A percentile compares a stretch with the other conserved stretches of the same genome.
Evolutionary conservation across 148 eudicot species (phyloP).

Genomic region (Bassia scoparia): DNA sequence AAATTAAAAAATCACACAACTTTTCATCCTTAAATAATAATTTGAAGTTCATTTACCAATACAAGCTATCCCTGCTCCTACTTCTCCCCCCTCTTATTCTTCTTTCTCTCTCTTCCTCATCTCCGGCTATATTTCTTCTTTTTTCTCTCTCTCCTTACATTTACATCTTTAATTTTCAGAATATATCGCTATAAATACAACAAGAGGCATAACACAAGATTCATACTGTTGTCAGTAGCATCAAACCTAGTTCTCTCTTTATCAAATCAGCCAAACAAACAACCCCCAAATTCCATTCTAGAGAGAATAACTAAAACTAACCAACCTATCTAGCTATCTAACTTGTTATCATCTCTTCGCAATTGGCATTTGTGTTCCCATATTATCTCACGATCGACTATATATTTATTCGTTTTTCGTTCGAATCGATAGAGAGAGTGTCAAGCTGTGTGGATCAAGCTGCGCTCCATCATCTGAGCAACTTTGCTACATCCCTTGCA

Average conservation of each 20-base stretch:
- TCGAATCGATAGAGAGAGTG: slow-evolving; percentile 7
- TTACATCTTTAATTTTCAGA: background rate
- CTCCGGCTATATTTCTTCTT: slow-evolving; percentile 23
- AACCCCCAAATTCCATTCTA: too few species aligned
- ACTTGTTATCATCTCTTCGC: too few species aligned
- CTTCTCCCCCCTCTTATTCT: too few species aligned
- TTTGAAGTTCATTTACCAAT: slow-evolving; percentile 29
- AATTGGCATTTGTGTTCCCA: too few species aligned
- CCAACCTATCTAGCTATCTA: too few species aligned
- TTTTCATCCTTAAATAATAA: slow-evolving; percentile 2
- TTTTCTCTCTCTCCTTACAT: background rate
- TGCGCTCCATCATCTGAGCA: slow-evolving; percentile 46
- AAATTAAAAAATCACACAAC: background rate
- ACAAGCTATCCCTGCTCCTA: slow-evolving; percentile 23
- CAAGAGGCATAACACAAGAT: too few species aligned
- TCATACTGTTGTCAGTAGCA: too few species aligned
- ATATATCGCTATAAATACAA: slow-evolving; percentile 24
- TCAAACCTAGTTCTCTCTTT: too few species aligned
- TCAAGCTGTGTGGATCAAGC: slow-evolving; percentile 47
- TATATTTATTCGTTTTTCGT: background rate
- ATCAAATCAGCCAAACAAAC: too few species aligned
- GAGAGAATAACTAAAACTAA: too few species aligned
- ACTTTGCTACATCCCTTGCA: slow-evolving; percentile 94
- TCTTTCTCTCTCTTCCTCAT: slow-evolving; percentile 25
- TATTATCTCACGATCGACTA: too few species aligned